Evolutionary conservation across 768 basidiomycete genomes (phyloP).

Genomic region (Tubosaeta brunneosetosa): DNA sequence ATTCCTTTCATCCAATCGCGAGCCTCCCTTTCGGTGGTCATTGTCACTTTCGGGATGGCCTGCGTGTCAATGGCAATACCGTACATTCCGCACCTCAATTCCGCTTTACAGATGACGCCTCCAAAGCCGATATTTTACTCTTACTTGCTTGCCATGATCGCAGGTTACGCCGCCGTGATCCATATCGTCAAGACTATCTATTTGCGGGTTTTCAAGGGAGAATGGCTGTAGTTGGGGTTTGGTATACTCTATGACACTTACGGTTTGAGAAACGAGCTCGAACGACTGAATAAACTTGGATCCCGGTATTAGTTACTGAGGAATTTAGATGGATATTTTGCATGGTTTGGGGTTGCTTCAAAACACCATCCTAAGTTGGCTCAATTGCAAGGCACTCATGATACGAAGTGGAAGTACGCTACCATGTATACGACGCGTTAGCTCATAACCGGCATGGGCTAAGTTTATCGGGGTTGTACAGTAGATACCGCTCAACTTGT

Average conservation of each 20-base stretch:
- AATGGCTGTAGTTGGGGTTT: slow-evolving; percentile 22
- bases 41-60: slow-evolving; percentile 30
- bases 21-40: slow-evolving; percentile 23
- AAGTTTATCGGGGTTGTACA: no score
- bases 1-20: slow-evolving; percentile 31
- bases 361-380: neutral
- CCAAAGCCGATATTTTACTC: slow-evolving; percentile 27
- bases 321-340: neutral
- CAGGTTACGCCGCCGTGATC: slow-evolving; percentile 21
- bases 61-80: slow-evolving; percentile 31
- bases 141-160: slow-evolving; percentile 21
- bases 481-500: no score
- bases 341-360: neutral
- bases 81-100: slow-evolving; percentile 29
- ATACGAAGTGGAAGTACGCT: no score
- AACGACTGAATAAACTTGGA: neutral
- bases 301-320: neutral
- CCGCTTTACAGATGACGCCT: slow-evolving; percentile 25
- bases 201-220: slow-evolving; percentile 25
- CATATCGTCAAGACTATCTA: slow-evolving; percentile 28
- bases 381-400: neutral
- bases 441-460: no score
- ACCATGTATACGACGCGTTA: no score
- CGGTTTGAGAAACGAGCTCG: neutral
- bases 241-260: neutral